phyloP scores from a whole-genome alignment of 2,329 filamentous ascomycete genomes.

The Macrophomina tecta region DNA sequence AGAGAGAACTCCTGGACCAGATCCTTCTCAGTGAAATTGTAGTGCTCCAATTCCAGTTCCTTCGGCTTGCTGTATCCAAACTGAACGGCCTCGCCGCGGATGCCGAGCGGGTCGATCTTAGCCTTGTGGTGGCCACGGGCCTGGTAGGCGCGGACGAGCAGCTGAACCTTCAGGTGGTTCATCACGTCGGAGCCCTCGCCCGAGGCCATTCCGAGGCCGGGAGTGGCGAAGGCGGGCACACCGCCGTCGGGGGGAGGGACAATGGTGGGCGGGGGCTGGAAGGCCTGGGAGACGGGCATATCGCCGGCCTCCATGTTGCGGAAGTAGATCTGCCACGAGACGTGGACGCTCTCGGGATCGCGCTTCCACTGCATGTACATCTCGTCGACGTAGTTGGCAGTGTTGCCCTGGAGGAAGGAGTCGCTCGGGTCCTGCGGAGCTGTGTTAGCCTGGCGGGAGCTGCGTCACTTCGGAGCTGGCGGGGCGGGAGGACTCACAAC shows the following conservation, averaged over 20 bases:
- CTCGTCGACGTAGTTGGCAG: conserved; percentile 98
- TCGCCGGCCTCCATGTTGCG: conserved; percentile 98
- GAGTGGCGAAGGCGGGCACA: conserved; percentile 72
- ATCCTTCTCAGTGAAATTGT: conserved; percentile 93
- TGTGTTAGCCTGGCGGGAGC: conserved; percentile 35
- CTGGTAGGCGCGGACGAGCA: conserved; percentile 96
- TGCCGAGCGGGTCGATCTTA: conserved; percentile 93
- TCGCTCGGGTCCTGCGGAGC: conserved; percentile 77
- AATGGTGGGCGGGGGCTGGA: conserved; percentile 92
- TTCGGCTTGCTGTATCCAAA: conserved; percentile 88
- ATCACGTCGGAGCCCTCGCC: conserved; percentile 81
- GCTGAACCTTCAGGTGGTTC: conserved; percentile 97
- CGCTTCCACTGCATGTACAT: conserved; percentile 99
- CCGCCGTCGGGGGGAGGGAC: conserved; percentile 82
- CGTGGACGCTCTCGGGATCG: conserved; percentile 90
- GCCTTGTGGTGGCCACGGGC: conserved; percentile 98
- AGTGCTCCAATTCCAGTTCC: conserved; percentile 91
- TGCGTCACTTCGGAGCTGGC: conserved; percentile 17
- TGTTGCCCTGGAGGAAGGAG: conserved; percentile 94
- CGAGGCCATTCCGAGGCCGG: conserved; percentile 69
- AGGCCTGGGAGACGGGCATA: conserved; percentile 97
- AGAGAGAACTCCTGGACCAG: conserved; percentile 90
- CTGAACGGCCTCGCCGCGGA: conserved; percentile 81
- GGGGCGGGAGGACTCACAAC: conserved; percentile 57
- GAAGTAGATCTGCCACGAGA: conserved; percentile 99